Base-by-base conservation (phyloP, 129 eudicot genomes). In the Helianthus annuus region DNA sequence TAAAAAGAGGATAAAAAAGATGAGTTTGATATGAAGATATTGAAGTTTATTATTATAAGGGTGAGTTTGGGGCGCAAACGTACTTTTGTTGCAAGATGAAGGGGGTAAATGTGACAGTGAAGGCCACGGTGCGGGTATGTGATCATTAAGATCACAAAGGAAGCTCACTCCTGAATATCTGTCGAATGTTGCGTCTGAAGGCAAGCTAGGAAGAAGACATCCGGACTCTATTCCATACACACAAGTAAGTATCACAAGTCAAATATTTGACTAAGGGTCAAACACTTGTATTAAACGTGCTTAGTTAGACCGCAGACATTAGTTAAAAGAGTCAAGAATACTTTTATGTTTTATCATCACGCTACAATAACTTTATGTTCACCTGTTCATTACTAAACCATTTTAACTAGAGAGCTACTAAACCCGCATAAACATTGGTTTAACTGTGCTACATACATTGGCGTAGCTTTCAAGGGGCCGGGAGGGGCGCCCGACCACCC, bases 111-210 rank as follows among this genome's bases (percentile, higher is more conserved):
- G 89, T 80, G 87, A 75, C 13, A 85, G 22, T 17, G 96, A 85
- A 22, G 98, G 98, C 98, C 98, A 94, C 11, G 97, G 91, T 75
- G 98, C 97, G 4, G 97, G 96, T 74, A 94, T 94, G 78, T 94
- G 93, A 77, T 94, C 98, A 24, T 94, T 94, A 59, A 94, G 76
- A 81, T 94, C 98, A 81, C 98, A 94, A 44, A 90, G 84, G 76
- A 94, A 94, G 81, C 91, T 90, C 67, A 88, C 79, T 22, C 98
- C 98, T 38, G 97, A 66, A 64, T 78, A 70, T 68, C 64, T 54
- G 80, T 94, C 98, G 54, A 90, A 86, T 55, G 88, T 86, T 64
- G 84, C 96, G 77, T 94, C 98, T 27, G 98, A 90, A 48, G 98
- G 98, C 89, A 89, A 82, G 75, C 98, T 93, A 29, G 96, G 97